Evolutionary conservation across 192 early-diverging fungal genomes (phyloP).

Genomic region (Linnemannia schmuckeri): DNA sequence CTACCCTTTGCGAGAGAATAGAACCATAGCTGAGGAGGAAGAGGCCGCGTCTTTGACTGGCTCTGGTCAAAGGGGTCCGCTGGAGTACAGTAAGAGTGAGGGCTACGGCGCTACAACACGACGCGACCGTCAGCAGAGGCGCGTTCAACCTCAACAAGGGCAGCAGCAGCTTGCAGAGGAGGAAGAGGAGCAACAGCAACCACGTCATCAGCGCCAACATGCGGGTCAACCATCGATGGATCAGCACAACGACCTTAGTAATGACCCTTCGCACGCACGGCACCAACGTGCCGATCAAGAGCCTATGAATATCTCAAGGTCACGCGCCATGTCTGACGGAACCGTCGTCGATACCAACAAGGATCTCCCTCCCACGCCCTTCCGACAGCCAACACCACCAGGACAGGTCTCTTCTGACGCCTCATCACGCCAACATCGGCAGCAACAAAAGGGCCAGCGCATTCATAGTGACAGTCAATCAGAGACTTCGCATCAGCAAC

Average conservation of each 20-base stretch:
- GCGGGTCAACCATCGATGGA: neutral
- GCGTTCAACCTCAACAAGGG: constrained; percentile 9
- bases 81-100: constrained; percentile 44
- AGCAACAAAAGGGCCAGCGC: constrained; percentile 12
- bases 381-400: neutral
- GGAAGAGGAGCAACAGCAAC: constrained; percentile 6
- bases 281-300: neutral
- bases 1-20: constrained; percentile 23
- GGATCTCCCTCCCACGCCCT: constrained; percentile 37
- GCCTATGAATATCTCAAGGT: neutral
- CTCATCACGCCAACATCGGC: neutral
- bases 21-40: constrained; percentile 36
- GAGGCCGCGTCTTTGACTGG: neutral
- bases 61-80: neutral
- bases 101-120: constrained; percentile 15
- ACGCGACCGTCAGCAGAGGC: constrained; percentile 25
- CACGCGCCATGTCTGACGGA: constrained; percentile 24
- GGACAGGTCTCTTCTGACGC: neutral
- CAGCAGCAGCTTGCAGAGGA: constrained; percentile 7
- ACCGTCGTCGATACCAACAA: constrained; percentile 17
- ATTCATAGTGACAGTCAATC: constrained; percentile 29
- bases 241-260: neutral
- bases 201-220: neutral
- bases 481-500: constrained; percentile 9
- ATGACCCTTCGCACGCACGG: neutral